phyloP scores from a whole-genome alignment of 805 yeast genomes.

The Blastobotrys attinorum region DNA sequence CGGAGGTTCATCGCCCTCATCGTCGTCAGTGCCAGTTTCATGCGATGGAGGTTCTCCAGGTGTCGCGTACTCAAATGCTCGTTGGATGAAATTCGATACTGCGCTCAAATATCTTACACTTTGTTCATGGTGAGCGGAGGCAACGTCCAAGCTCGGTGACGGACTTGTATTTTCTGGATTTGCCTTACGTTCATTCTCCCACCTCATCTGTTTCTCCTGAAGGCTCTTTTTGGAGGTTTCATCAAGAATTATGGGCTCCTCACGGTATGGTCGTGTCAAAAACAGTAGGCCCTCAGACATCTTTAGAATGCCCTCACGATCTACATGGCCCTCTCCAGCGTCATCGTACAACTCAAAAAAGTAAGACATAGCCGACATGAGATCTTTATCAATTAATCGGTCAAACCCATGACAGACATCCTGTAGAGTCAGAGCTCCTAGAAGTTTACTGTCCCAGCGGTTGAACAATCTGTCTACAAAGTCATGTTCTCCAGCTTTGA shows the following conservation, averaged over 20 bases:
- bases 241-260: conserved; percentile 53
- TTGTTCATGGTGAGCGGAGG: conserved; percentile 25
- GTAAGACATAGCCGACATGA: conserved; percentile 69
- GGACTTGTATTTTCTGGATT: conserved; percentile 24
- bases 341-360: conserved; percentile 72
- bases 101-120: conserved; percentile 63
- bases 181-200: conserved; percentile 30
- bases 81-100: conserved; percentile 75
- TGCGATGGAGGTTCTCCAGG: conserved; percentile 38
- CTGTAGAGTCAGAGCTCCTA: conserved; percentile 50
- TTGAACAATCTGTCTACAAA: conserved; percentile 59
- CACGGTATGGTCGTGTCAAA: conserved; percentile 81
- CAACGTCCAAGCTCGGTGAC: conserved; percentile 17
- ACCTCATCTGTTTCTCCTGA: conserved; percentile 46
- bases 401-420: conserved; percentile 71
- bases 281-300: conserved; percentile 82
- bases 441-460: conserved; percentile 57
- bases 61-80: conserved; percentile 86
- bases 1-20: neutral
- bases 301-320: conserved; percentile 70
- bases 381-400: conserved; percentile 57
- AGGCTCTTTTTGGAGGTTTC: conserved; percentile 52
- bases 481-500: conserved; percentile 23
- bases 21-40: conserved; percentile 9
- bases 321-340: conserved; percentile 50